phyloP scores from a whole-genome alignment of 2,329 filamentous ascomycete genomes.

The Paecilomyces variotii region DNA sequence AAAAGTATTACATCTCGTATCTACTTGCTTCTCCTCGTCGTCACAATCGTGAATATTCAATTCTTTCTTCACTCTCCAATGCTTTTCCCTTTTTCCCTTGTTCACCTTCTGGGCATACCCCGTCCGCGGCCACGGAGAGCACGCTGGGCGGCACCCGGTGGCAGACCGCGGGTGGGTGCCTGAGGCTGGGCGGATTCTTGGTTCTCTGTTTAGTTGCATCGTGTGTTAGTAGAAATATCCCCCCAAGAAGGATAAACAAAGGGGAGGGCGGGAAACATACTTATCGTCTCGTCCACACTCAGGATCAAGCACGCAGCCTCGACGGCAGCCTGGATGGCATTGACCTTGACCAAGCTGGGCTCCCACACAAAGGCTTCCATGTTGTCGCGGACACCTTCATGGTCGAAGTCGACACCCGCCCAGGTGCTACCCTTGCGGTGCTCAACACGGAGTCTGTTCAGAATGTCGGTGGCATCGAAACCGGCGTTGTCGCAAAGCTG shows the following conservation, averaged over 20 bases:
- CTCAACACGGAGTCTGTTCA: constrained; percentile 92
- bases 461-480: constrained; percentile 95
- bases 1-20: neutral
- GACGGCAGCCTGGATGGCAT: constrained; percentile 90
- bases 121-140: constrained; percentile 77
- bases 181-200: constrained; percentile 84
- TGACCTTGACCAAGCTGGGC: constrained; percentile 90
- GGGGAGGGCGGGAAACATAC: constrained; percentile 35
- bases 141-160: constrained; percentile 77
- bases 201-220: constrained; percentile 51
- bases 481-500: constrained; percentile 98
- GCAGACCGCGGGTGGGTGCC: constrained; percentile 65
- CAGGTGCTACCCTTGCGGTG: constrained; percentile 88
- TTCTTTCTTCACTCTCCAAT: neutral
- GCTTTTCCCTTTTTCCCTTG: neutral
- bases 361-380: constrained; percentile 97
- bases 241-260: neutral
- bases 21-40: neutral
- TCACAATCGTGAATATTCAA: neutral
- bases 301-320: constrained; percentile 94
- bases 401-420: constrained; percentile 91
- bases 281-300: constrained; percentile 96
- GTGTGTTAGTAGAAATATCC: neutral
- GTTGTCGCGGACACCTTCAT: constrained; percentile 90
- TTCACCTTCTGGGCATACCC: constrained; percentile 78